Evolutionary conservation across 768 basidiomycete genomes (phyloP), one percentile per base, ranked within the genome.

Genomic region (Podaxis sp.): DNA sequence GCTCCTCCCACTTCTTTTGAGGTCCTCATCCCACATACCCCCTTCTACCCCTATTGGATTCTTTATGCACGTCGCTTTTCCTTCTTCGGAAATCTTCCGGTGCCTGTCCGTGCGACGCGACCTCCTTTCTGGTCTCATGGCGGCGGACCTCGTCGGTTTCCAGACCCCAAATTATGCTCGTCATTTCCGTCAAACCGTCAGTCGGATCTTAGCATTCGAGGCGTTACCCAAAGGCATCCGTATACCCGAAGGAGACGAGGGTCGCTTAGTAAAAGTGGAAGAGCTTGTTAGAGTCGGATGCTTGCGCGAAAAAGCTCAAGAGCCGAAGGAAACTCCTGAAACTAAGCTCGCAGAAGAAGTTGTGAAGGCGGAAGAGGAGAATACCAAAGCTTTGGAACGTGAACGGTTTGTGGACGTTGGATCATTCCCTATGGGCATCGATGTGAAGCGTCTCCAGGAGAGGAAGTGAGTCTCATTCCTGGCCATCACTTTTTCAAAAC

Each of bases 51-150:
- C 87, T 38, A 91, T 94, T 67, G 93, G 91, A 2, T 97, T 98
- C 84, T 99, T 99, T 83, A 85, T 97, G 76, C 96, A 98, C 72
- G 95, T 96, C 60, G 93, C 96, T 2, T 98, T 97, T 78, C 96
- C 96, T 2, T 90, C 88, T 46, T 94, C 92, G 28, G 96, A 99
- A 75, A 96, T 97, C 67, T 97, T 97, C 83, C 83, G 96, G 7
- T 96, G 95, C 74, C 80, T 98, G 33, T 88, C 90, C 3, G 87
- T 91, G 3, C 83, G 90, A 56, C 83, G 88, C 66, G 83, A 89
- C 24, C 83, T 97, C 24, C 80, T 99, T 26, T 83, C 87, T 37
- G 96, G 96, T 17, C 80, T 99, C 71, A 90, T 99, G n/a, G 95
- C 82, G 13, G 93, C 96, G 28, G 94, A 98, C 76, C 84, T 96